These are phyloP conservation scores for Cercospora beticola DNA, from an alignment of 2,329 filamentous ascomycete species.

Conservation along the genomic window DNA sequence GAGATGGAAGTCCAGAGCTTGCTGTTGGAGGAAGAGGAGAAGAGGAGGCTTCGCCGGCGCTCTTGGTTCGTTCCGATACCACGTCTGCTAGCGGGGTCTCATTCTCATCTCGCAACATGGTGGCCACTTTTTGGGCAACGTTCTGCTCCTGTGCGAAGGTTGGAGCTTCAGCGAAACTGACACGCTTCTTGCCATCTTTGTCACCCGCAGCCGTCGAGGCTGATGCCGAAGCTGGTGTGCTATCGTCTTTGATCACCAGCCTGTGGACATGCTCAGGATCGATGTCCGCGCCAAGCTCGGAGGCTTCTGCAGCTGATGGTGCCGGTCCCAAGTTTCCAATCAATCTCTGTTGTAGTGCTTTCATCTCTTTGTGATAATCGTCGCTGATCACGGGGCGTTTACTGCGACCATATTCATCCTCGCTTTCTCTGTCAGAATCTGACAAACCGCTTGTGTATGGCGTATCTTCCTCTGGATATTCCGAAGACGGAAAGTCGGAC, in stretches of 20 bases:
- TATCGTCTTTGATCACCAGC: conserved; percentile 46
- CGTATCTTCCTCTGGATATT: conserved; percentile 42
- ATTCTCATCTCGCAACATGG: conserved; percentile 28
- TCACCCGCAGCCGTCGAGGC: conserved; percentile 36
- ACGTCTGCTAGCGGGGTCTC: conserved; percentile 36
- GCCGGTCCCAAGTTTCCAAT: conserved; percentile 60
- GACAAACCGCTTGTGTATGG: conserved; percentile 48
- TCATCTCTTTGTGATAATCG: conserved; percentile 79
- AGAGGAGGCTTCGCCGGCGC: neutral
- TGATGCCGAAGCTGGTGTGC: conserved; percentile 12
- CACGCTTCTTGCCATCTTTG: conserved; percentile 59
- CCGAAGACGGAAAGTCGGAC: conserved; percentile 31
- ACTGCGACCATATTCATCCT: conserved; percentile 74
- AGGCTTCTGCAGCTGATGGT: conserved; percentile 36
- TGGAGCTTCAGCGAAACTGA: conserved; percentile 74
- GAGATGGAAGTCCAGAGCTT: neutral
- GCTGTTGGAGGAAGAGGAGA: neutral
- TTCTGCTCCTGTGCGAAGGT: conserved; percentile 61
- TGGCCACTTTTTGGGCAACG: conserved; percentile 30
- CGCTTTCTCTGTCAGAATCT: conserved; percentile 68
- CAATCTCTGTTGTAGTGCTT: conserved; percentile 77
- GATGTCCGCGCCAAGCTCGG: conserved; percentile 41
- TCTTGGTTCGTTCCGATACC: conserved; percentile 44
- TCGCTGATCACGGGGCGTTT: conserved; percentile 67
- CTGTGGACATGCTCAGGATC: conserved; percentile 58